Percentiles rank a stretch among this genome's conserved stretches.
These are phyloP conservation scores for Globisporangium uncinulatum DNA, from an alignment of 352 stramenopile genomes.

Conservation along the genomic window DNA sequence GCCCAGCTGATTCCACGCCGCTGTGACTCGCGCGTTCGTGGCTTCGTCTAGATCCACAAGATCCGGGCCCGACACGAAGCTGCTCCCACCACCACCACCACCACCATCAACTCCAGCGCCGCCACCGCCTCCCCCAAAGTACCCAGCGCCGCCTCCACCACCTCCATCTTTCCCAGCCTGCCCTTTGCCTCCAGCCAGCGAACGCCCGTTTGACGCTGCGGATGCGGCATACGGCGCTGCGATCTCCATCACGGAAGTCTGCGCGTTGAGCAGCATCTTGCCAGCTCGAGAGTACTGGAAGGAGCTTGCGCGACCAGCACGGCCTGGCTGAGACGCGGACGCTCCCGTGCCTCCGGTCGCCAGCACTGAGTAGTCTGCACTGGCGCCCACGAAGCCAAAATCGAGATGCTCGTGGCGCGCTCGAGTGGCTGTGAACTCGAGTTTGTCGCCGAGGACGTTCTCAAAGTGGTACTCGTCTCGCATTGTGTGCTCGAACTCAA, in stretches of 20 bases:
- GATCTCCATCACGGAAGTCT: constrained; percentile 28
- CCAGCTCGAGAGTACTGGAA: constrained; percentile 38
- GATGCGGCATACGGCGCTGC: constrained; percentile 18
- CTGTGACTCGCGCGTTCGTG: constrained; percentile 13
- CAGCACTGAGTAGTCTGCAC: constrained; percentile 48
- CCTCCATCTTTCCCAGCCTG: constrained; percentile 72
- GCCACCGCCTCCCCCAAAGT: constrained; percentile 67
- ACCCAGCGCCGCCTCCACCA: constrained; percentile 72
- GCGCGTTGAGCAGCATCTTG: constrained; percentile 23
- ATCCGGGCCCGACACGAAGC: constrained; percentile 28
- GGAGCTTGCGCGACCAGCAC: constrained; percentile 35
- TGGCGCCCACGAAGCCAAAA: constrained; percentile 36
- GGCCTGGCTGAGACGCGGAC: constrained; percentile 16
- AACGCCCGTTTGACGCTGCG: constrained; percentile 33
- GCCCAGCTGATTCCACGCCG: constrained; percentile 6
- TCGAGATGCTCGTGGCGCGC: constrained; percentile 48
- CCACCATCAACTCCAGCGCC: constrained; percentile 52
- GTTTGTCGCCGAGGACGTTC: constrained; percentile 39
- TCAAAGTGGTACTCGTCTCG: constrained; percentile 56
- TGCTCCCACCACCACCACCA: constrained; percentile 59
- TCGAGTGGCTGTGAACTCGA: constrained; percentile 36
- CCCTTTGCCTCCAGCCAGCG: constrained; percentile 41
- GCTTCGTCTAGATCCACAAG: constrained; percentile 15
- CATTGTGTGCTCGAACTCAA: constrained; percentile 15
- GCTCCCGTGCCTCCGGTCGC: constrained; percentile 44